Conservation (phyloP, 306 rosid genomes). For the Quercus robur region DNA sequence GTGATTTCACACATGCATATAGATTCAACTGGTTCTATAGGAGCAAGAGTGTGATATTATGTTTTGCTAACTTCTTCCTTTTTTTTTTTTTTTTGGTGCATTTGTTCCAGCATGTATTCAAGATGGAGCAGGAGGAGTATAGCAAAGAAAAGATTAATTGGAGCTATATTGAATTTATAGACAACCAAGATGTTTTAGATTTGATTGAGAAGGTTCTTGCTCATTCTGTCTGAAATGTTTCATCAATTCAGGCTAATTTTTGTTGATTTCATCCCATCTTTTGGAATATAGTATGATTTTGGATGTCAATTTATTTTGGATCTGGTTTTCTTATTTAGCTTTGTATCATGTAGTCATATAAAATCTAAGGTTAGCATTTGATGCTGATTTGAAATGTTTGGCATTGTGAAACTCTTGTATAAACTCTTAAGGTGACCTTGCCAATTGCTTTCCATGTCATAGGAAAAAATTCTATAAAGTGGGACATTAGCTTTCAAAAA, state of each 20-base stretch:
- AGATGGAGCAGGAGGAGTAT: constrained; percentile 99
- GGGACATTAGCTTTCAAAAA: background rate
- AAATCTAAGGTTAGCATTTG: background rate
- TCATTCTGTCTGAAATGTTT: background rate
- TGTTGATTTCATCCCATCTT: no score
- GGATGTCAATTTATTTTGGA: background rate
- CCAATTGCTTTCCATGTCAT: background rate
- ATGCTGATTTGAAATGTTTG: constrained; percentile 1
- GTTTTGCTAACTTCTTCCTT: constrained; percentile 2
- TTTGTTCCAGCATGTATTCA: constrained; percentile 88
- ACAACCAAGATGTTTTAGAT: constrained; percentile 96
- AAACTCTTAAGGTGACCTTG: background rate
- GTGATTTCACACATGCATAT: background rate
- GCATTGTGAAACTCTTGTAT: background rate
- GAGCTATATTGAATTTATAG: constrained; percentile 98
- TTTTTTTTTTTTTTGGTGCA: background rate
- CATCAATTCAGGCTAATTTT: background rate
- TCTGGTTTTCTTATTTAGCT: background rate
- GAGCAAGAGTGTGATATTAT: background rate
- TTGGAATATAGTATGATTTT: no score
- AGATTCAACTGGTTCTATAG: background rate
- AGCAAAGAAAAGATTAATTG: constrained; percentile 93
- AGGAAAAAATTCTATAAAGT: background rate
- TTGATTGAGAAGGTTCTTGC: constrained; percentile 88
- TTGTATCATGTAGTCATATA: background rate